Conservation (phyloP, 805 yeast species). For the Wickerhamiella dianesei region DNA sequence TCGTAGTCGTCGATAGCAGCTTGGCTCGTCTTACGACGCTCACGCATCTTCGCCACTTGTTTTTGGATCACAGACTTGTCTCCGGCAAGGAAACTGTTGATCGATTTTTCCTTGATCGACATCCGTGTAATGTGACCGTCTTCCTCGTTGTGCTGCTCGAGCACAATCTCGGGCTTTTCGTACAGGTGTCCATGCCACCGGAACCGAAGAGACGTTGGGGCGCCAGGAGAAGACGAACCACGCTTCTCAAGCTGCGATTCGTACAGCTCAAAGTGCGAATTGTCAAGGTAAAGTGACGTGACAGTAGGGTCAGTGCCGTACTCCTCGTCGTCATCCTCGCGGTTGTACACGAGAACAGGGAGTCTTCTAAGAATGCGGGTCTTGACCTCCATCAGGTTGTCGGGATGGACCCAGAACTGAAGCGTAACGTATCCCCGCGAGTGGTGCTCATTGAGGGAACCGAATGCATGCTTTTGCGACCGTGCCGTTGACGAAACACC, state of each 20-base stretch:
- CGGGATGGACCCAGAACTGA: constrained; percentile 96
- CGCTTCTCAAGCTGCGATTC: constrained; percentile 64
- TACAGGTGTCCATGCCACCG: constrained; percentile 79
- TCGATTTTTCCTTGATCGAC: constrained; percentile 64
- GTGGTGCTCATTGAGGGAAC: constrained; percentile 24
- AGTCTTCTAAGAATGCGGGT: constrained; percentile 87
- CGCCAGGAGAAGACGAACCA: constrained; percentile 22
- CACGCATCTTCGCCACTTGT: constrained; percentile 46
- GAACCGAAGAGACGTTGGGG: constrained; percentile 65
- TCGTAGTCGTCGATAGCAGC: constrained; percentile 39
- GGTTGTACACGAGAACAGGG: constrained; percentile 73
- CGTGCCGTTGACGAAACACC: constrained; percentile 17
- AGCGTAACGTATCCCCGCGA: constrained; percentile 37
- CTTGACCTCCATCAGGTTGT: constrained; percentile 91
- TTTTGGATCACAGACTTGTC: constrained; percentile 34
- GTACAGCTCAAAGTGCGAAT: constrained; percentile 67
- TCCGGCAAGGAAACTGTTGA: constrained; percentile 56
- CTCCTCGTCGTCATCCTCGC: constrained; percentile 37
- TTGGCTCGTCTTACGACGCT: constrained; percentile 39
- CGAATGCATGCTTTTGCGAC: constrained; percentile 20
- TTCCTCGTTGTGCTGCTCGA: constrained; percentile 53
- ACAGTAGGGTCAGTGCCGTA: constrained; percentile 57
- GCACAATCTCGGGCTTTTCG: constrained; percentile 61
- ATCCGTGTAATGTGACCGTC: constrained; percentile 46
- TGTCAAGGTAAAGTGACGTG: constrained; percentile 80